phyloP scores from a whole-genome alignment of 768 basidiomycete genomes.

The Lactarius sanguifluus region DNA sequence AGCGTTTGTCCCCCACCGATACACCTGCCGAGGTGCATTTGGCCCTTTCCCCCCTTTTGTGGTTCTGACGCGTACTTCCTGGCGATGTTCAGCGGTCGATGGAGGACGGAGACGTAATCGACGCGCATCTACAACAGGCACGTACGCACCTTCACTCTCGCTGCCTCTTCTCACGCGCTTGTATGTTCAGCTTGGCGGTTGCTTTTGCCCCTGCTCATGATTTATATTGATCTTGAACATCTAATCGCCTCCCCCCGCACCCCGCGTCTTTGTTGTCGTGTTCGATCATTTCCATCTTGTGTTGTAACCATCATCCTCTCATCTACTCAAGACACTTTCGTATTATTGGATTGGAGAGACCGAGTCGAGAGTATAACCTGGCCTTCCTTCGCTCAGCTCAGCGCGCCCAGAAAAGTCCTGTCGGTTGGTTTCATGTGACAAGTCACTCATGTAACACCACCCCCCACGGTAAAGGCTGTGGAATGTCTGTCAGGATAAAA shows the following conservation, averaged over 20 bases:
- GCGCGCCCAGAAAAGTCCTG: neutral
- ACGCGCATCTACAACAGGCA: conserved; percentile 28
- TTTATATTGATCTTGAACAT: neutral
- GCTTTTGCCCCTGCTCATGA: conserved; percentile 4
- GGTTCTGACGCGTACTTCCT: conserved; percentile 7
- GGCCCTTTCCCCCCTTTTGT: neutral
- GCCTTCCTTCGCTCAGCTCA: neutral
- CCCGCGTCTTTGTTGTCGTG: neutral
- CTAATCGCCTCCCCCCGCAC: neutral
- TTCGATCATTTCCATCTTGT: conserved; percentile 6
- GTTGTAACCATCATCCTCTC: conserved; percentile 19
- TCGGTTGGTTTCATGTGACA: neutral
- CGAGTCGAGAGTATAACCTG: neutral
- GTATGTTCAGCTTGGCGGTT: conserved; percentile 18
- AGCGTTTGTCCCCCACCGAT: conserved; percentile 23
- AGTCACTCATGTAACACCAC: neutral
- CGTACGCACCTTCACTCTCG: neutral
- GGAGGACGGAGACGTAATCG: conserved; percentile 29
- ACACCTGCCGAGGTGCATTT: conserved; percentile 25
- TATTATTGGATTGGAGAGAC: neutral
- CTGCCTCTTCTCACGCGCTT: neutral
- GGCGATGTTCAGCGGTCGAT: conserved; percentile 15
- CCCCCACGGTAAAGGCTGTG: neutral
- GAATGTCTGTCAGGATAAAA: neutral
- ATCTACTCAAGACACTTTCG: conserved; percentile 10